Base-by-base conservation (phyloP, 495 filamentous ascomycete genomes). In the Penicillium coffeae region DNA sequence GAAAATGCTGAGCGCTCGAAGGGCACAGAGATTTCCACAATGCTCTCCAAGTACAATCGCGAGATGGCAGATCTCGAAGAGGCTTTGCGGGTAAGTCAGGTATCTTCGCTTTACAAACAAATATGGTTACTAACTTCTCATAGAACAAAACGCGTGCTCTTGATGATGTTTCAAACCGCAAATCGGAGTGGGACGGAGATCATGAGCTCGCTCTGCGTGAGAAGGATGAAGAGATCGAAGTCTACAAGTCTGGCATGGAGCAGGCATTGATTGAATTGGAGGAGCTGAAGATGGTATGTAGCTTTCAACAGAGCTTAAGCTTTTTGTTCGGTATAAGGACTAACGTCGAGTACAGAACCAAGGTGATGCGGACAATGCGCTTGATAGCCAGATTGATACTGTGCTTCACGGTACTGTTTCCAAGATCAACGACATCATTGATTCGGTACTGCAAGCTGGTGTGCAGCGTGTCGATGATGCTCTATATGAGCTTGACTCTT, bases 1-100 rank as follows among this genome's bases (percentile, higher is more conserved):
- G 92, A 96, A 49, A 96, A 95, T 65, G 80, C 89, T 13, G 93
- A 98, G 62, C 82, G 88, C 38, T 84, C 82, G 50, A 98, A 97
- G 73, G 92, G 91, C 48, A 88, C 85, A 19, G 93, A 98, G 71
- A 81, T 98, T 13, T 96, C 90, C 4, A 84, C 89, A 4, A 86
- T 98, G 85, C 78, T 98, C 34, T 82, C 88, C 45, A 90, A 95
- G 68, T 94, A 98, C 67, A 97, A 96, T 64, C 81, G 93, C 44
- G 93, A 98, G 71, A 90, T 96, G 83, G 84, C 91, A 2, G 92
- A 96, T 63, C 74, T 98, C 35, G 93, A 98, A 65, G 93, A 97
- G 60, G 82, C 92, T 42, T 75, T 98, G 22, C 79, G 93, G 40
- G 75, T 79, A 59, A 51, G 71, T 38, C 25, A 33, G 21, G 14